Evolutionary conservation across 805 yeast genomes (phyloP).

Genomic region (Nakazawaea wickerhamii): DNA sequence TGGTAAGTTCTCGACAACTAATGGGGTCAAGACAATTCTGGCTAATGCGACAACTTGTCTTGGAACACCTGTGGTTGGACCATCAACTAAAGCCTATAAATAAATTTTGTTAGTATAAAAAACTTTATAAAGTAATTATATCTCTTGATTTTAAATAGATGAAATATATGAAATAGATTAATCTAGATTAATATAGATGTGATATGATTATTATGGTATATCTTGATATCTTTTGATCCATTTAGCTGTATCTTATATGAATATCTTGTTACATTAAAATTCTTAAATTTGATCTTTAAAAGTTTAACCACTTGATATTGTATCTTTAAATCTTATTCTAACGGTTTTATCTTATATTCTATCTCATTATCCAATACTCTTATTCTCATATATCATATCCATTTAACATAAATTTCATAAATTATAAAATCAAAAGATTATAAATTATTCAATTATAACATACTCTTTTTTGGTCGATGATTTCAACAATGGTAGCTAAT

Average conservation of each 20-base stretch:
- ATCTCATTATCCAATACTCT: too few relatives aligned
- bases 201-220: too few relatives aligned
- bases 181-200: too few relatives aligned
- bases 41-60: slow-evolving; percentile 90
- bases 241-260: too few relatives aligned
- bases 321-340: too few relatives aligned
- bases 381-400: too few relatives aligned
- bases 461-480: slow-evolving; percentile 99
- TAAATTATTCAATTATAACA: slow-evolving; percentile 28
- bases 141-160: neutral
- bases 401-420: too few relatives aligned
- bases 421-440: neutral
- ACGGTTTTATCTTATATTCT: too few relatives aligned
- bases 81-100: slow-evolving; percentile 82
- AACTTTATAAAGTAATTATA: neutral
- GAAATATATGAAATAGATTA: neutral
- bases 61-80: slow-evolving; percentile 83
- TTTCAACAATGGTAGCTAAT: slow-evolving; percentile 96
- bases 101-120: slow-evolving; percentile 23
- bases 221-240: too few relatives aligned
- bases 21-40: slow-evolving; percentile 89
- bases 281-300: too few relatives aligned
- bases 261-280: too few relatives aligned
- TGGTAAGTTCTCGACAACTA: slow-evolving; percentile 79
- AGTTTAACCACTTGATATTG: too few relatives aligned